phyloP scores from a whole-genome alignment of 345 rosid species.

The Rhodamnia rubescens region DNA sequence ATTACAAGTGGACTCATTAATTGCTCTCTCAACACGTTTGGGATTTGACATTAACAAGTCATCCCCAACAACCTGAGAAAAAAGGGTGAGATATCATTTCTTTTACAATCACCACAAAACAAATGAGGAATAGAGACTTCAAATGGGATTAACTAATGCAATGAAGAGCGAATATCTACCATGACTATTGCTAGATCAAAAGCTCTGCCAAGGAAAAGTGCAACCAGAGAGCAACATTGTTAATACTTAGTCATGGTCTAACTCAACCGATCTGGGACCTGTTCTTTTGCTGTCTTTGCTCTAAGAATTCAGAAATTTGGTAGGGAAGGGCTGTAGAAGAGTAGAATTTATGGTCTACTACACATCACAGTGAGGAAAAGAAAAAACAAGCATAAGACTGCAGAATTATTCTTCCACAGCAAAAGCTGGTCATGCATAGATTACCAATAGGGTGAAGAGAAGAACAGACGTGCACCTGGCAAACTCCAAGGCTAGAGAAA shows the following conservation, averaged over 20 bases:
- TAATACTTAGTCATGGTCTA: background rate
- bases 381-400: background rate
- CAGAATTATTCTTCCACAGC: background rate
- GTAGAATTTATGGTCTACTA: background rate
- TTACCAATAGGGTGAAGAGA: background rate
- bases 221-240: background rate
- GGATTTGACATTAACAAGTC: conserved; percentile 77
- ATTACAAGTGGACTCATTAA: conserved; percentile 72
- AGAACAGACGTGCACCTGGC: conserved; percentile 57
- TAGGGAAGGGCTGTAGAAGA: background rate
- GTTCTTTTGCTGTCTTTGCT: background rate
- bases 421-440: background rate
- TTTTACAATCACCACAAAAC: background rate
- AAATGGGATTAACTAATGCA: background rate
- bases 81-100: background rate
- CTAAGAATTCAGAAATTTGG: background rate
- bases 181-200: background rate
- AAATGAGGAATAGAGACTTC: background rate
- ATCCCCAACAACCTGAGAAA: conserved; percentile 86
- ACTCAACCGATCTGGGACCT: background rate
- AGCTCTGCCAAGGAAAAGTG: background rate
- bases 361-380: background rate
- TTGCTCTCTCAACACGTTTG: conserved; percentile 75
- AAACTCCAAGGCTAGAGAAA: conserved; percentile 69
- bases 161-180: background rate